Percentiles rank a stretch among this genome's conserved stretches.
phyloP scores from a whole-genome alignment of 1,139 yeast genomes.

The Saccharomyces hybrid region DNA sequence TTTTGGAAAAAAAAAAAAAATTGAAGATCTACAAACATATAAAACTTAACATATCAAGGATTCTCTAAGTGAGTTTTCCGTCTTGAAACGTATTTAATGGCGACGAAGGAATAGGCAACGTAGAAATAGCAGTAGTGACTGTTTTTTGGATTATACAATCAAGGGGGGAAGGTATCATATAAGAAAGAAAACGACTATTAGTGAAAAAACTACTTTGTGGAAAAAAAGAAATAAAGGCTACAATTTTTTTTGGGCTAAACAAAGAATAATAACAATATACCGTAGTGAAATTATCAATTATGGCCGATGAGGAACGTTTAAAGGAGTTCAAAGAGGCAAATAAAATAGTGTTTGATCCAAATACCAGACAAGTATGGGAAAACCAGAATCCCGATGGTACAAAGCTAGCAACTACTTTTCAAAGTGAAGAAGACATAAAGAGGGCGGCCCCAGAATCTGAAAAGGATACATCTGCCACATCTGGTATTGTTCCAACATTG shows the following conservation, averaged over 20 bases:
- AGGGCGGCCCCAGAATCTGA: slow-evolving; percentile 14
- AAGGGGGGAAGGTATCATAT: background rate
- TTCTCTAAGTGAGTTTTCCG: background rate
- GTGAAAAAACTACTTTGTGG: background rate
- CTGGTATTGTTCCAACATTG: slow-evolving; percentile 92
- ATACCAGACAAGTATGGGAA: slow-evolving; percentile 34
- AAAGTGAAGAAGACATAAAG: slow-evolving; percentile 5
- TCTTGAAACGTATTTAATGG: background rate
- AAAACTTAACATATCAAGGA: background rate
- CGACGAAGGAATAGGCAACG: background rate
- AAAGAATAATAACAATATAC: background rate
- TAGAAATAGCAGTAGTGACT: background rate
- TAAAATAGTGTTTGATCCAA: slow-evolving; percentile 31
- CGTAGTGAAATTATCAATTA: slow-evolving; percentile 2
- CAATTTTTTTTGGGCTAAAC: background rate
- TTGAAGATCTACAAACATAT: background rate
- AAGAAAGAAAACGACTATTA: background rate
- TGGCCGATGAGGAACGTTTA: slow-evolving; percentile 31
- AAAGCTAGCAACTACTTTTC: slow-evolving; percentile 1
- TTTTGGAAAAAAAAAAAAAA: background rate
- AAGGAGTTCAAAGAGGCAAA: slow-evolving; percentile 32
- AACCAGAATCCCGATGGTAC: slow-evolving; percentile 18
- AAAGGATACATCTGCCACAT: slow-evolving; percentile 57
- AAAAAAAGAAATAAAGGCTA: background rate
- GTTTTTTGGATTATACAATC: background rate